phyloP scores from a whole-genome alignment of 2,329 filamentous ascomycete genomes.

The Monosporascus sp. region DNA sequence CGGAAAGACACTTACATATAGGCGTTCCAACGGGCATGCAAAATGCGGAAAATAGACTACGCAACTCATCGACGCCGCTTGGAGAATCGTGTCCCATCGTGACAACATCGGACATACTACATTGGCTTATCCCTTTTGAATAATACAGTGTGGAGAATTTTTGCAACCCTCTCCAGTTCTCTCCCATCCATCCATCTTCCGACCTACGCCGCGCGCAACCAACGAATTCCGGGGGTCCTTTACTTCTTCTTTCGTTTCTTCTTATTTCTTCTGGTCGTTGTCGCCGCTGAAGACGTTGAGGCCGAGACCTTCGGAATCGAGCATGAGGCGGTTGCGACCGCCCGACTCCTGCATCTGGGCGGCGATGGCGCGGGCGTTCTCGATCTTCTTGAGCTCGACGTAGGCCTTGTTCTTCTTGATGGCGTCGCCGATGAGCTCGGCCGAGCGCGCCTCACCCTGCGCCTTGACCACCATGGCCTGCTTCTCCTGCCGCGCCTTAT shows the following conservation, averaged over 20 bases:
- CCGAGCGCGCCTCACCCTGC: slow-evolving; percentile 97
- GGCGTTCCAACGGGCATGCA: too few relatives aligned
- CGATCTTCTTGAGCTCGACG: slow-evolving; percentile 94
- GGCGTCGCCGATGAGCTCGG: slow-evolving; percentile 95
- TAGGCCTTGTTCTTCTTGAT: slow-evolving; percentile 99
- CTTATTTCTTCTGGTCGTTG: slow-evolving; percentile 42
- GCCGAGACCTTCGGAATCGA: slow-evolving; percentile 86
- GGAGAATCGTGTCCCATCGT: too few relatives aligned
- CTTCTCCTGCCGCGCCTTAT: slow-evolving; percentile 99
- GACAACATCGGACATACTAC: too few relatives aligned
- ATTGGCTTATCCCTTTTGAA: too few relatives aligned
- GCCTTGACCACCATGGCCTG: slow-evolving; percentile 97
- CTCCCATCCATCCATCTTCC: too few relatives aligned
- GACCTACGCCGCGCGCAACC: too few relatives aligned
- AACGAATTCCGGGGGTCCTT: too few relatives aligned
- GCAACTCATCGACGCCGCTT: too few relatives aligned
- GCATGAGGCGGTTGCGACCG: slow-evolving; percentile 87
- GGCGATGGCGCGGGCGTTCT: slow-evolving; percentile 92
- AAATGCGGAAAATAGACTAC: too few relatives aligned
- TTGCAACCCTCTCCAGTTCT: too few relatives aligned
- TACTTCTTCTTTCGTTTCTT: slow-evolving; percentile 15
- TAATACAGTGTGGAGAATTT: too few relatives aligned
- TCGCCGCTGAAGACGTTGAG: slow-evolving; percentile 68
- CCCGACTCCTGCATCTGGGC: slow-evolving; percentile 77
- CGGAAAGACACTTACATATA: too few relatives aligned